A percentile compares a stretch with the other conserved stretches of the same genome.
Conservation (phyloP, 768 basidiomycete genomes). For the Lactifluus subvellereus region DNA sequence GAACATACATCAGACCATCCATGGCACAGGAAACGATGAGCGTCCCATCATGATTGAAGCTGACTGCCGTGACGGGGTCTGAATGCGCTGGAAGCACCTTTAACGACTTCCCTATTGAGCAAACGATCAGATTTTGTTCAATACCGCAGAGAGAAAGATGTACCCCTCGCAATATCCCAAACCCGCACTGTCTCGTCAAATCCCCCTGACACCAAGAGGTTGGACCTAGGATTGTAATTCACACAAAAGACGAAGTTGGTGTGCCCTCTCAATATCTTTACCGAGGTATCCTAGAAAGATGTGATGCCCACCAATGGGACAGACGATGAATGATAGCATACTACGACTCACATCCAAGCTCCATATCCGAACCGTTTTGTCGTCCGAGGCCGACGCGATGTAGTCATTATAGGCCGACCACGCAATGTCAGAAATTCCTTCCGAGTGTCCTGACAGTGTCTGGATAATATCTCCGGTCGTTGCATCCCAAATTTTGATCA, state of each 20-base stretch:
- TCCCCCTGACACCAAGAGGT: slow-evolving; percentile 87
- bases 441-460: slow-evolving; percentile 66
- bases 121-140: background rate
- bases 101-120: slow-evolving; percentile 62
- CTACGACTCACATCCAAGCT: slow-evolving; percentile 53
- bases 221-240: slow-evolving; percentile 85
- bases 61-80: slow-evolving; percentile 91
- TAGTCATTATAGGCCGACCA: slow-evolving; percentile 82
- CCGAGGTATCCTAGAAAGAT: slow-evolving; percentile 44
- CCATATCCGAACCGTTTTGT: slow-evolving; percentile 86
- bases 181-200: slow-evolving; percentile 94
- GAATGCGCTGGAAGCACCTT: slow-evolving; percentile 93
- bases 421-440: slow-evolving; percentile 86
- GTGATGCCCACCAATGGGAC: background rate
- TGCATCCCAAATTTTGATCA: slow-evolving; percentile 75
- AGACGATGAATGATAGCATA: background rate
- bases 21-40: slow-evolving; percentile 92
- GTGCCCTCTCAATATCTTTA: slow-evolving; percentile 73
- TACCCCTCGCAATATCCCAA: slow-evolving; percentile 94
- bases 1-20: slow-evolving; percentile 89
- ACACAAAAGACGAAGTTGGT: slow-evolving; percentile 94
- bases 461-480: slow-evolving; percentile 65
- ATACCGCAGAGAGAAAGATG: slow-evolving; percentile 9
- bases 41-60: slow-evolving; percentile 92
- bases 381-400: slow-evolving; percentile 90